Base-by-base conservation (phyloP, 1,139 yeast genomes). In the Scheffersomyces parashehatae region DNA sequence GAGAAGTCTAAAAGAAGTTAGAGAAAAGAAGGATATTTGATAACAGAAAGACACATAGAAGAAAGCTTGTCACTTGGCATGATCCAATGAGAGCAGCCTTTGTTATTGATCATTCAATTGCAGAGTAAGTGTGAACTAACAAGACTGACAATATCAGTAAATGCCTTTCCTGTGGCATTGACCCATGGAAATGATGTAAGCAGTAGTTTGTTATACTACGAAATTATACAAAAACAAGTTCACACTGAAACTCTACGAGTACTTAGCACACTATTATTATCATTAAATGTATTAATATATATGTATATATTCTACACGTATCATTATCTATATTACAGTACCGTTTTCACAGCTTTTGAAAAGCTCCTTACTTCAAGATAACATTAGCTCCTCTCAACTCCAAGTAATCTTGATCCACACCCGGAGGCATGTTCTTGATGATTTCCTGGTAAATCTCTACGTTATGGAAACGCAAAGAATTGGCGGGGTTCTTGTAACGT, bases 351-450 rank as follows among this genome's bases (percentile, higher is more conserved):
- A 6, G 8, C 38, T 28, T 15, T 30, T 12, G 8, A 7, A 30
- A 7, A 7, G 3, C 3, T 3, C 9, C 50, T 80, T 56, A 73
- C 57, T 73, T 84, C 60, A 91, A 73, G 7, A 91, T 81, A 16
- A 91, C 91, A 60, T 90, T 87, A 34, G 97, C 98, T 38, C 89
- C 90, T 54, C 99, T 76, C 50, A 93, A 71, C 53, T 88, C 87
- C 59, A 93, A 73, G 61, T 90, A 93, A 62, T 89, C 96, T 65
- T 93, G 98, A 65, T 93, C 98, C 14, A 87, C 88, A 26, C 97
- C 96, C 1, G 95, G 87, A 1, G 91, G 85, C 82, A 93, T 81
- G 49, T 82, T 81, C 60, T 83, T 83, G 47, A 87, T 80, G 24
- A 89, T 87, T 47, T 84, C 78, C 44, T 84, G 87, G 64, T 82